phyloP scores from a whole-genome alignment of 2,329 filamentous ascomycete species.

The Cercospora sesami region DNA sequence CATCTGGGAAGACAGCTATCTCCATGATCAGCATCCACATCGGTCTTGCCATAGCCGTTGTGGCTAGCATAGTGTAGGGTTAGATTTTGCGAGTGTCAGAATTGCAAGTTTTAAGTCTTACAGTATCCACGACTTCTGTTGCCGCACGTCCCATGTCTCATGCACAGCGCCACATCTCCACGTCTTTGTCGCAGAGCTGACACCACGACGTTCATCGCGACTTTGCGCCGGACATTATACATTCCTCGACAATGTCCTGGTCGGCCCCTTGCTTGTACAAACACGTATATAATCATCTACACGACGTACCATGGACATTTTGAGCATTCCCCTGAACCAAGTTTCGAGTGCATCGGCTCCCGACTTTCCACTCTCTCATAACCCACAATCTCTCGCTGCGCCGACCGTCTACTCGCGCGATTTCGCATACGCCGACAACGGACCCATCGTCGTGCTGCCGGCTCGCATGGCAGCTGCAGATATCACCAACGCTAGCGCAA shows the following conservation, averaged over 20 bases:
- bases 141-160: not conserved
- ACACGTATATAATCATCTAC: constrained; percentile 9
- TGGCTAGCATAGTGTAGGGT: not conserved
- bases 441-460: constrained; percentile 38
- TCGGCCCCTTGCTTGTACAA: constrained; percentile 18
- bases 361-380: constrained; percentile 12
- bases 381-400: constrained; percentile 1
- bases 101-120: not conserved
- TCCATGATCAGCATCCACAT: not conserved
- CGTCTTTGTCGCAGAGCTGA: constrained; percentile 8
- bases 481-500: constrained; percentile 50
- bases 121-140: constrained; percentile 3
- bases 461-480: constrained; percentile 49
- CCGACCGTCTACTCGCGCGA: constrained; percentile 40
- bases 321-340: constrained; percentile 18
- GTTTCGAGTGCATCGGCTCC: constrained; percentile 3
- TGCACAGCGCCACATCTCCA: not conserved
- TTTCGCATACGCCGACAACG: constrained; percentile 48
- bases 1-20: not conserved
- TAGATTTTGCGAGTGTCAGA: not conserved
- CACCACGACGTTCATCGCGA: constrained; percentile 1
- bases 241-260: constrained; percentile 19
- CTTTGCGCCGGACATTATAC: constrained; percentile 15
- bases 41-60: not conserved
- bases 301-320: constrained; percentile 13